Evolutionary conservation across 192 early-diverging fungal genomes (phyloP), one percentile per base, ranked within the genome.

Genomic region (Gonapodya prolifera): DNA sequence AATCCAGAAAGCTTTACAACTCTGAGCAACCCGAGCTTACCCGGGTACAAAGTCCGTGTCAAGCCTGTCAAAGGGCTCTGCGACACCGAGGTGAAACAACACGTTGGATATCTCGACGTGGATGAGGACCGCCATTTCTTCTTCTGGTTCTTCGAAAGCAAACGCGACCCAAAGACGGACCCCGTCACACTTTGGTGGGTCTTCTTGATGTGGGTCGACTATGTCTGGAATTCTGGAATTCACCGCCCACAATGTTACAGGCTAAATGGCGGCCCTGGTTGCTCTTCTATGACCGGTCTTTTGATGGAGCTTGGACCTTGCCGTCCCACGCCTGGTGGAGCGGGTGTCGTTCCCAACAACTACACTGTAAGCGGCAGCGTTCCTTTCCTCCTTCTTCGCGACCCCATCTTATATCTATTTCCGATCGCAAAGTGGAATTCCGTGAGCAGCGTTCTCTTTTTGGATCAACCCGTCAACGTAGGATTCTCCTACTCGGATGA

Each of bases 291-390:
- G 36, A 93, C 91, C 1, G 92, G 92, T 1, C 81, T 92, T 75
- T 86, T 91, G 81, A 93, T 94, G 91, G 93, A 95, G 83, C 83
- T 93, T 1, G 93, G 92, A 2, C 95, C 97, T 28, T 99, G 97
- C 81, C 71, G 71, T 29, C 71, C 71, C 8, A 18, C 8, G 18
- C 18, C 2, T 2, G 71, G 71, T 8, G 71, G 71, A 2, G 18
- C 71, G 8, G 32, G 32, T 32, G 32, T 32, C 71, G 28, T 18
- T 8, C 71, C 18, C 71, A 73, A 73, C 71, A 18, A 32, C 71
- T 73, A 30, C 31, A 32, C 28, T 29, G 45, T 61, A 23, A 8
- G 45, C 23, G 23, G 8, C 23, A 8, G 8, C 45, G 8, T 23
- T 61, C 45, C 45, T 61, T 61, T 61, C 45, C 45, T 61, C 8